Base-by-base conservation (phyloP, 1,284 basidiomycete species). In the Exobasidium rhododendri region DNA sequence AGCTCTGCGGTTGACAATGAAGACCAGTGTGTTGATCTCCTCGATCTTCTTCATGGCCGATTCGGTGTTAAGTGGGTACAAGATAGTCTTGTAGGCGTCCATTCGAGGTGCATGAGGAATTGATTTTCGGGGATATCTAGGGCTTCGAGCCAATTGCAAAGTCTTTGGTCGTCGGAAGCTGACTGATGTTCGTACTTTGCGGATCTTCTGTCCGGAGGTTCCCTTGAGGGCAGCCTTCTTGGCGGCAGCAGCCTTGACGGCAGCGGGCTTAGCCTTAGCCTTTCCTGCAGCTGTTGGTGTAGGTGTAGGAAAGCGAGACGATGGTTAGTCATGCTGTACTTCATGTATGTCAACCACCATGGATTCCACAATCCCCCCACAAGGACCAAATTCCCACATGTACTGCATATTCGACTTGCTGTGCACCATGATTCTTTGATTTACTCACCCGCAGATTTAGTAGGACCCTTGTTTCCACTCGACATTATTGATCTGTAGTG, bases 1-100 rank as follows among this genome's bases (percentile, higher is more conserved):
- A 87, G 83, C 85, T 81, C 87, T 88, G 82, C 97, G 82, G 83
- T 97, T 94, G 59, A 96, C 92, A 71, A 97, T 90, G 85, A 97
- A 97, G 67, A 97, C 94, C 64, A 98, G 87, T 49, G 94, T 97
- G 85, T 98, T 98, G 86, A 97, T 89, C 83, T 97, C 94, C 86
- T 98, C 94, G 72, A 98, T 97, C 88, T 98, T 97, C 77, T 84
- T 84, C 83, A 84, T 84, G 69, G 83, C 83, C 43, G 80, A 81
- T 81, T 84, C 85, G 65, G 85, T 85, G 82, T 84, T 84, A 69
- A 86, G 80, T 40, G 85, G 85, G 82, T 83, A 90, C 66, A 94
- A 87, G 80, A 97, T 92, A 57, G 91, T 94, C 83, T 92, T 86
- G 86, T 89, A 94, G 81, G 94, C 91, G 81, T 98, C 96, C 91